Evolutionary conservation across 2,329 filamentous ascomycete species (phyloP).

Genomic region (Stemphylium lycopersici): DNA sequence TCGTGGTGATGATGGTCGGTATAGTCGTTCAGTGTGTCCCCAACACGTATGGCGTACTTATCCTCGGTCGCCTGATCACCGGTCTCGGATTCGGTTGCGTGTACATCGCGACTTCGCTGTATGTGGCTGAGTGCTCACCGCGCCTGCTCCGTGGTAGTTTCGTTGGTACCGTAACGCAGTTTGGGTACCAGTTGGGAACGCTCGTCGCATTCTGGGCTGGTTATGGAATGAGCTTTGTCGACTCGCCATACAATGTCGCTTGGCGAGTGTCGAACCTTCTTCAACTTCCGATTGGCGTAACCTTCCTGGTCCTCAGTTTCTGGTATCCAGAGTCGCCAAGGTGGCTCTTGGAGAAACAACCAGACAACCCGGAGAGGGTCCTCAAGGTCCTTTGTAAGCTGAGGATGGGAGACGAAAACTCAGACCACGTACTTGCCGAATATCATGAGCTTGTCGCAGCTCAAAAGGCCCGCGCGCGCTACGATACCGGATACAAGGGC

Average conservation of each 20-base stretch:
- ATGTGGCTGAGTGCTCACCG: conserved; percentile 3
- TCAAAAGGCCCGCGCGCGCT: conserved; percentile 8
- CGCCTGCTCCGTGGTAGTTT: conserved; percentile 5
- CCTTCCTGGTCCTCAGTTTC: conserved; percentile 7
- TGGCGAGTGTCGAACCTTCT: conserved; percentile 9
- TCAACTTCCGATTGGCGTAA: conserved; percentile 6
- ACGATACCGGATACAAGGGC: conserved; percentile 7
- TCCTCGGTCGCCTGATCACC: conserved; percentile 5
- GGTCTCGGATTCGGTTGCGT: conserved; percentile 13
- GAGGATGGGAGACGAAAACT: conserved; percentile 7
- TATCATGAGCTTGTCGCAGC: conserved; percentile 11
- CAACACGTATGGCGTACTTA: conserved; percentile 11
- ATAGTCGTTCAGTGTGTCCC: conserved; percentile 8
- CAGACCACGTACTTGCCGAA: conserved; percentile 5
- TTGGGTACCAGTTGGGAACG: conserved; percentile 7
- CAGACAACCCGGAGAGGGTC: conserved; percentile 5
- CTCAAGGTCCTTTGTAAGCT: conserved; percentile 8
- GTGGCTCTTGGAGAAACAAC: conserved; percentile 11
- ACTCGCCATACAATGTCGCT: conserved; percentile 9
- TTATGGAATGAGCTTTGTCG: conserved; percentile 9
- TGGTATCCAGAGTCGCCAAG: conserved; percentile 2
- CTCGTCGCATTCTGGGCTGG: conserved; percentile 8
- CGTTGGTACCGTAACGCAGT: conserved; percentile 4
- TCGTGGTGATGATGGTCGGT: conserved; percentile 1
- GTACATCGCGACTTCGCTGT: conserved; percentile 10